Base-by-base conservation (phyloP, 2,329 filamentous ascomycete genomes). In the Fusarium napiforme region DNA sequence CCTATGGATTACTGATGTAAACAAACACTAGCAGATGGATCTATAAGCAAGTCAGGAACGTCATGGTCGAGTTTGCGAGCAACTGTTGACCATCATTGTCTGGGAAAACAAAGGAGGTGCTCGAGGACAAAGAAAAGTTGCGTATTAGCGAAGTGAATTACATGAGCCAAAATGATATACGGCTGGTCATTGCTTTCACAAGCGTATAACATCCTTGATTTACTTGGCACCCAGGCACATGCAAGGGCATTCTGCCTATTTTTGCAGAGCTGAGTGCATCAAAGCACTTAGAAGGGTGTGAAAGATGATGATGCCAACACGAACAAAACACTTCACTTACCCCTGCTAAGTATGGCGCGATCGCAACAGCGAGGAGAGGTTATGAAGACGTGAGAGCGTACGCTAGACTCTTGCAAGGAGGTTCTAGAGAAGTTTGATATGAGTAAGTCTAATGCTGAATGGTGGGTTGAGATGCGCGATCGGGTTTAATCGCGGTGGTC, bases 291-390 rank as follows among this genome's bases (percentile, higher is more conserved):
- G 50, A 73, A 30, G 37, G 26, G 42, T 39, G 30, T 45, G 16
- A n/a, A 36, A 37, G n/a, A 59, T 59, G 46, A 28, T 57, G 36
- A 42, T 49, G 46, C 37, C 37, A 60, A 28, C 53, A 34, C 39
- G 63, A 58, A 56, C 57, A 69, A 55, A 71, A 55, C 42, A 61
- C 47, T 58, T 56, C 30, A 74, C 72, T 67, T 71, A 73, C 72
- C 72, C 52, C 47, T 64, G 69, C 61, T 63, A 45, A 32, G 56
- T 52, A 75, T 72, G 65, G 69, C 72, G 61, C 72, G 69, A 74
- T 75, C 69, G 65, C 55, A 53, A 32, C 19, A 59, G 42, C 42
- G 50, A 45, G 58, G 15, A 40, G 23, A 28, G 26, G 63, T 57
- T 72, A 39, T 52, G 45, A 61, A 47, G 40, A 21, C 43, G 40